These are phyloP conservation scores for Mucor plumbeus DNA, from an alignment of 371 early-diverging fungal genomes.

Conservation along the genomic window DNA sequence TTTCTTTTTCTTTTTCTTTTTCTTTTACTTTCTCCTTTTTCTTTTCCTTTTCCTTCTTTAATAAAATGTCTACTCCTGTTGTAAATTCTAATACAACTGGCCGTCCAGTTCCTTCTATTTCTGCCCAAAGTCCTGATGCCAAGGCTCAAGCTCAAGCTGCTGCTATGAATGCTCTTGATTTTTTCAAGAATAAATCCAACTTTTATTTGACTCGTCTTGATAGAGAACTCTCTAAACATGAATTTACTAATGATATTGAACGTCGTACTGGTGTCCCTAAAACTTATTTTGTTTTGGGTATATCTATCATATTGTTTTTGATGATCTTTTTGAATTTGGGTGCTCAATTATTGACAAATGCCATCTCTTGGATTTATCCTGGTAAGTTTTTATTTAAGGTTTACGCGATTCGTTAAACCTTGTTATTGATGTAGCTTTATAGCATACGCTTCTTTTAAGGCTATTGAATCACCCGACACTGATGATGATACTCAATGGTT, in stretches of 20 bases:
- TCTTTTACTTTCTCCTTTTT: neutral
- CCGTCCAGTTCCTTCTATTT: slow-evolving; percentile 2
- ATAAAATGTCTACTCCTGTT: slow-evolving; percentile 13
- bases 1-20: neutral
- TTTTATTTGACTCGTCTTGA: slow-evolving; percentile 53
- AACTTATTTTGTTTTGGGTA: slow-evolving; percentile 74
- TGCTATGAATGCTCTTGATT: neutral
- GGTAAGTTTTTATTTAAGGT: slow-evolving; percentile 38
- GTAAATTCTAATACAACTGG: neutral
- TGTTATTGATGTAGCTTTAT: neutral
- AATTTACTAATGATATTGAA: slow-evolving; percentile 69
- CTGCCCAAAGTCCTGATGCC: neutral
- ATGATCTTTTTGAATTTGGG: slow-evolving; percentile 92
- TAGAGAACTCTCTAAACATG: slow-evolving; percentile 74
- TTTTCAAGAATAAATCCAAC: slow-evolving; percentile 17
- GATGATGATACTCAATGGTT: slow-evolving; percentile 77
- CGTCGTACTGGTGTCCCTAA: slow-evolving; percentile 81
- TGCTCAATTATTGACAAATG: slow-evolving; percentile 79
- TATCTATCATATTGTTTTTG: slow-evolving; percentile 58
- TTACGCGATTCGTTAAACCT: neutral
- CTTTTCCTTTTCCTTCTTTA: neutral
- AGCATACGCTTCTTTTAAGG: slow-evolving; percentile 58
- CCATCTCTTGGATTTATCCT: slow-evolving; percentile 90
- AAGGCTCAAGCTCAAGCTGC: slow-evolving; percentile 6
- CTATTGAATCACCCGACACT: slow-evolving; percentile 70